phyloP scores from a whole-genome alignment of 1,284 basidiomycete species.

The Rhodotorula sp. region DNA sequence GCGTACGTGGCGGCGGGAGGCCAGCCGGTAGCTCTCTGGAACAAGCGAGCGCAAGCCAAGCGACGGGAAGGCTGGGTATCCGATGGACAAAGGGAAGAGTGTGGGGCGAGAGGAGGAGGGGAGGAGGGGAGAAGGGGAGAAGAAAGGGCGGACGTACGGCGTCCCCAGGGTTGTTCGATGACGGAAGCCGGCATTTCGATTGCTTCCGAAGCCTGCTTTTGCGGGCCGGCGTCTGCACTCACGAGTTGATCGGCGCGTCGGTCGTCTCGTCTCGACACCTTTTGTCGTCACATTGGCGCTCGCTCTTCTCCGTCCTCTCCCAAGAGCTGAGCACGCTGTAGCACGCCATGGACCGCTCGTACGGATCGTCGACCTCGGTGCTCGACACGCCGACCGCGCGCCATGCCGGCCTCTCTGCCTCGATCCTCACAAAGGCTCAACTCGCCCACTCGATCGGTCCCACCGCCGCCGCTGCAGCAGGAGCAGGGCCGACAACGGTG shows the following conservation, averaged over 20 bases:
- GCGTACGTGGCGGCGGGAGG: too few species aligned
- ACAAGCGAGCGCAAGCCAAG: not conserved
- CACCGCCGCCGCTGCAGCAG: not conserved
- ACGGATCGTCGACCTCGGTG: constrained; percentile 17
- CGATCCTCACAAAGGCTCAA: constrained; percentile 12
- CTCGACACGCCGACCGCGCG: constrained; percentile 32
- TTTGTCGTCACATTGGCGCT: too few species aligned
- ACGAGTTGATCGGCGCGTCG: too few species aligned
- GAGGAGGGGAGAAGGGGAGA: not conserved
- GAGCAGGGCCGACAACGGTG: not conserved
- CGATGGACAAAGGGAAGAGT: not conserved
- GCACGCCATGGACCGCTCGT: constrained; percentile 25
- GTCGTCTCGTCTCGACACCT: too few species aligned
- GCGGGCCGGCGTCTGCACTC: too few species aligned
- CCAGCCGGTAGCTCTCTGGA: not conserved
- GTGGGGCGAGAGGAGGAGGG: not conserved
- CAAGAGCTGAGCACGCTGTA: too few species aligned
- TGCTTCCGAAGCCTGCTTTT: too few species aligned
- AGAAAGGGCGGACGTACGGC: constrained; percentile 20
- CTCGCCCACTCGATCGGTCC: constrained; percentile 22
- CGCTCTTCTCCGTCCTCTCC: too few species aligned
- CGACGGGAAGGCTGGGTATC: not conserved
- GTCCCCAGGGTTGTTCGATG: constrained; percentile 22
- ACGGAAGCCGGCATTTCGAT: not conserved
- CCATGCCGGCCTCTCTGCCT: constrained; percentile 7